phyloP scores from a whole-genome alignment of 768 basidiomycete species.

The Suillus plorans region DNA sequence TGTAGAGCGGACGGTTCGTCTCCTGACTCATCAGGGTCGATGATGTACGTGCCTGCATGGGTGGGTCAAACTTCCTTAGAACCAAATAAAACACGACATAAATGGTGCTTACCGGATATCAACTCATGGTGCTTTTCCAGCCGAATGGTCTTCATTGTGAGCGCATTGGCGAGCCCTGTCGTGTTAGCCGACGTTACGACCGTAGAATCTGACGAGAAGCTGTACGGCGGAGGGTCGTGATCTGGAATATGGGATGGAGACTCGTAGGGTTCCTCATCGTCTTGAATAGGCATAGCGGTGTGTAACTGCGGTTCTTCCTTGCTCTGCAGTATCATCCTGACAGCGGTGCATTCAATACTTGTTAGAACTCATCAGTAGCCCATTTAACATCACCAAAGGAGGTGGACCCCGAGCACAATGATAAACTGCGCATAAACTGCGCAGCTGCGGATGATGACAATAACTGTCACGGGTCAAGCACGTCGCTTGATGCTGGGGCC shows the following conservation, averaged over 20 bases:
- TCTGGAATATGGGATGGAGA: not conserved
- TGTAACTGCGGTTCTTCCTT: not conserved
- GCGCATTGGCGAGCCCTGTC: not conserved
- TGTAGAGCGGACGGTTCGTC: slow-evolving; percentile 15
- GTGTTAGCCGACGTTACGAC: not conserved
- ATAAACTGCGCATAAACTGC: not conserved
- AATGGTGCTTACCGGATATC: slow-evolving; percentile 30
- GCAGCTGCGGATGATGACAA: not conserved
- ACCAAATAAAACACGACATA: not conserved
- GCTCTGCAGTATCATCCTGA: slow-evolving; percentile 1
- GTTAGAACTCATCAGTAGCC: no score
- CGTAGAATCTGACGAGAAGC: not conserved
- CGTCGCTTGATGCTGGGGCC: no score
- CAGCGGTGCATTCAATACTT: not conserved
- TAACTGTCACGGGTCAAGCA: no score
- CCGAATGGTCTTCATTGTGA: not conserved
- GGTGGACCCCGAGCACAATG: not conserved
- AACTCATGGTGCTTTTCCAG: slow-evolving; percentile 20
- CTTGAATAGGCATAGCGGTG: not conserved
- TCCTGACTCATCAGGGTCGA: slow-evolving; percentile 38
- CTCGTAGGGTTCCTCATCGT: not conserved
- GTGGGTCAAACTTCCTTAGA: not conserved
- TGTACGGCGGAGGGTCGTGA: no score
- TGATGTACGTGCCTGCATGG: slow-evolving; percentile 39
- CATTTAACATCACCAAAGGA: not conserved